Evolutionary conservation across 1,284 basidiomycete species (phyloP).

Genomic region (Afroboletus lepidellus): DNA sequence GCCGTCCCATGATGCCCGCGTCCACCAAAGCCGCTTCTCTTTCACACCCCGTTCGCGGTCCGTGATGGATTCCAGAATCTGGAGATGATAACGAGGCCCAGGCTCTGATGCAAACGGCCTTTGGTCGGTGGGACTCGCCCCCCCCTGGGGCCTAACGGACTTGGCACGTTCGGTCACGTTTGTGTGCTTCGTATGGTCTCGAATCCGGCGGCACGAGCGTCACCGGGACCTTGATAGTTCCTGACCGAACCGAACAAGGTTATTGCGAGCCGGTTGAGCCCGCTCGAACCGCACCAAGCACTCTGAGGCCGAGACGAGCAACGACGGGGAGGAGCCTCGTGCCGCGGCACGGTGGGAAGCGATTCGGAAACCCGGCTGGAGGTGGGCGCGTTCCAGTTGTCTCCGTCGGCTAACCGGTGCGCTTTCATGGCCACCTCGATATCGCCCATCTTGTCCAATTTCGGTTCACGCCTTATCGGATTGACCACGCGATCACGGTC

Average conservation of each 20-base stretch:
- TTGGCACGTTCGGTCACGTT: no score
- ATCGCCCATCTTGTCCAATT: neutral
- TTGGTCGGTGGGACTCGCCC: neutral
- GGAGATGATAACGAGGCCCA: neutral
- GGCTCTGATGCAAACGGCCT: no score
- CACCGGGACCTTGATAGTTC: neutral
- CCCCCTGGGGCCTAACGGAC: neutral
- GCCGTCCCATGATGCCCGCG: neutral
- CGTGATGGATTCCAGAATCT: neutral
- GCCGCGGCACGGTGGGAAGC: neutral
- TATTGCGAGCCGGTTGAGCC: neutral
- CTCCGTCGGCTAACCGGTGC: neutral
- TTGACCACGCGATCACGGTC: neutral
- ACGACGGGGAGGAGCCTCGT: neutral
- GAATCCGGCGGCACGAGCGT: neutral
- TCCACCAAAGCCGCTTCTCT: no score
- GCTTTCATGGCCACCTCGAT: neutral
- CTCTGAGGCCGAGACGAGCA: neutral
- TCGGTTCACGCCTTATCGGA: neutral
- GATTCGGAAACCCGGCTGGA: neutral
- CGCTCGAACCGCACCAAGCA: neutral
- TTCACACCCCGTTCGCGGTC: neutral
- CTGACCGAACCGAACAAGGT: neutral
- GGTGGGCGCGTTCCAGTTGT: neutral
- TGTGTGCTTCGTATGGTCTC: neutral